Percentiles rank a stretch among this genome's conserved stretches.
phyloP scores from a whole-genome alignment of 441 rosid genomes.

The Gossypium trilobum region DNA sequence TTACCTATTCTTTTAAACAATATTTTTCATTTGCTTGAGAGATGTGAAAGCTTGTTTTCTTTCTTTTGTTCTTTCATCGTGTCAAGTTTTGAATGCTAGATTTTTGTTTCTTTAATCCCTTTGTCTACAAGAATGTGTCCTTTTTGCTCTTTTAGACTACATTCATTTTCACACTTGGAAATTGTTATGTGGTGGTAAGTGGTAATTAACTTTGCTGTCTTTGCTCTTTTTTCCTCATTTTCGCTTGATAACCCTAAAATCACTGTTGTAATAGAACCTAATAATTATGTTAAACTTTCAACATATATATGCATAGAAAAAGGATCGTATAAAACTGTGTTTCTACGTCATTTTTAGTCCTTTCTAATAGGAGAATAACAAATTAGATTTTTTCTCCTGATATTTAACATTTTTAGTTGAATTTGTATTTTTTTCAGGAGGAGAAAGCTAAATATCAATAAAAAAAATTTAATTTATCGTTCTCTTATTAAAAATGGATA shows the following conservation, averaged over 20 bases:
- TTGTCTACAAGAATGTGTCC: slow-evolving; percentile 3
- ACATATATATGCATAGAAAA: not conserved
- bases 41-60: slow-evolving; percentile 6
- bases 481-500: too few relatives aligned
- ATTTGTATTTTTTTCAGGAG: too few relatives aligned
- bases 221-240: not conserved
- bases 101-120: not conserved
- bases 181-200: not conserved
- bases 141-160: not conserved
- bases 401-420: too few relatives aligned
- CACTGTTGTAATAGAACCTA: not conserved
- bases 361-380: too few relatives aligned
- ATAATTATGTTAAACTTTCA: not conserved
- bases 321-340: too few relatives aligned
- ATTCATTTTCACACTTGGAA: not conserved
- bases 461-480: too few relatives aligned
- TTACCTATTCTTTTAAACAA: not conserved
- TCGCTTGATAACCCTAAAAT: not conserved
- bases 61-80: slow-evolving; percentile 5
- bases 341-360: rapidly evolving
- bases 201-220: not conserved
- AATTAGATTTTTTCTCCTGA: too few relatives aligned
- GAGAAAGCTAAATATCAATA: too few relatives aligned
- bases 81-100: not conserved
- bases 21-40: not conserved